A percentile compares a stretch with the other conserved stretches of the same genome.
Evolutionary conservation across 805 yeast species (phyloP).

Genomic region (Ogataea salicorniae): DNA sequence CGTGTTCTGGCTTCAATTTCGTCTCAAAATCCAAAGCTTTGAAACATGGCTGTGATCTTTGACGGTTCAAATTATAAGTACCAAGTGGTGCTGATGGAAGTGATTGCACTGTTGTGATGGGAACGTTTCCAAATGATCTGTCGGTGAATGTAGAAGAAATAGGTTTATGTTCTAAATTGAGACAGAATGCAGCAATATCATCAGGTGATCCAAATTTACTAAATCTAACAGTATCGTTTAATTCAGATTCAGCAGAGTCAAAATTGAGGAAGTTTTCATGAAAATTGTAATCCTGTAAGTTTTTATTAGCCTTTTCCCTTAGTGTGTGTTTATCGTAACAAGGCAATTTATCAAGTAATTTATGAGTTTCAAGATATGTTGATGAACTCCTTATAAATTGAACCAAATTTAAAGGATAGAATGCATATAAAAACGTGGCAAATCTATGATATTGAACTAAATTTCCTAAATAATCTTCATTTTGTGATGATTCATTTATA

Average conservation of each 20-base stretch:
- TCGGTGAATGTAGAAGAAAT: not conserved
- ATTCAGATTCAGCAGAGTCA: conserved; percentile 32
- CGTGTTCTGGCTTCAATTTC: not conserved
- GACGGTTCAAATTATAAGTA: not conserved
- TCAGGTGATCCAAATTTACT: conserved; percentile 28
- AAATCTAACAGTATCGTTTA: conserved; percentile 26
- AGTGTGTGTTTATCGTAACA: conserved; percentile 16
- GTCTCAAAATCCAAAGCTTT: not conserved
- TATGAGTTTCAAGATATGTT: conserved; percentile 26
- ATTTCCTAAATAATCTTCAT: not conserved
- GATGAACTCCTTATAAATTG: conserved; percentile 39
- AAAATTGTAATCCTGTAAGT: conserved; percentile 33
- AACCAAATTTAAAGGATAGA: conserved; percentile 48
- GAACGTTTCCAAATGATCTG: not conserved
- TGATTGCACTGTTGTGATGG: not conserved
- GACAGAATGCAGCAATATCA: conserved; percentile 2
- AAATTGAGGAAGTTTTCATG: conserved; percentile 44
- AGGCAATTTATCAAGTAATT: conserved; percentile 9
- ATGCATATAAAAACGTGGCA: conserved; percentile 46
- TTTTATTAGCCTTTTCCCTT: conserved; percentile 21
- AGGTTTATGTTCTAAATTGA: not conserved
- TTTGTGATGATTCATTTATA: not conserved
- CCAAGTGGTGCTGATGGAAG: not conserved
- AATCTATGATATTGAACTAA: not conserved
- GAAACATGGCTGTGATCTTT: not conserved